Evolutionary conservation across 345 rosid genomes (phyloP).

Genomic region (Murraya paniculata): DNA sequence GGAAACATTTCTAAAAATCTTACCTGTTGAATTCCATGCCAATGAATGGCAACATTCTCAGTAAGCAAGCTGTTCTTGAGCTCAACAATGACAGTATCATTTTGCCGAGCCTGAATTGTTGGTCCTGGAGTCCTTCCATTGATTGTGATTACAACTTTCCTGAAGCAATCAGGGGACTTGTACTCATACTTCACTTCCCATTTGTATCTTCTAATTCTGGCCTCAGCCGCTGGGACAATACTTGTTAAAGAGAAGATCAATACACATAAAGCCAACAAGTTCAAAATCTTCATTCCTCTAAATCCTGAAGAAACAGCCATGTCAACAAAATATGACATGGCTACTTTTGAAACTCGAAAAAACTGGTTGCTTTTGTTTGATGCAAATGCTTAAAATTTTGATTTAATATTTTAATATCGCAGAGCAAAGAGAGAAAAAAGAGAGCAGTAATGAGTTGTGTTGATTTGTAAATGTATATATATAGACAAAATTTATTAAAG

Average conservation of each 20-base stretch:
- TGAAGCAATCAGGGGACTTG: slow-evolving; percentile 59
- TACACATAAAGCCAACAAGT: not conserved
- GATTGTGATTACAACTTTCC: slow-evolving; percentile 59
- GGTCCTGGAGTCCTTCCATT: slow-evolving; percentile 71
- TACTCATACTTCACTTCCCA: slow-evolving; percentile 74
- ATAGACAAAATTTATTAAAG: not conserved
- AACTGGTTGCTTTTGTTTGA: not conserved
- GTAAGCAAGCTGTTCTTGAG: slow-evolving; percentile 58
- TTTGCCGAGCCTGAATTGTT: slow-evolving; percentile 52
- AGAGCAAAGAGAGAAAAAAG: no score
- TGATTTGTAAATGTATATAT: not conserved
- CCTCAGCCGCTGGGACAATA: slow-evolving; percentile 25
- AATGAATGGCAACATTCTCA: slow-evolving; percentile 62
- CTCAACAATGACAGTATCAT: slow-evolving; percentile 67
- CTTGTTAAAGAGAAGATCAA: not conserved
- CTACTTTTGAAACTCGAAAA: not conserved
- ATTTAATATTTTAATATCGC: no score
- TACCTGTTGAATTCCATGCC: slow-evolving; percentile 85
- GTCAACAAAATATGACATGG: not conserved
- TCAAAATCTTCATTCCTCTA: not conserved
- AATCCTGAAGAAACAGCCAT: not conserved
- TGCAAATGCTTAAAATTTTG: not conserved
- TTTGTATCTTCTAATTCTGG: slow-evolving; percentile 37
- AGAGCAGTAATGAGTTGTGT: not conserved
- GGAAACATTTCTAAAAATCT: not conserved